phyloP scores from a whole-genome alignment of 1,284 basidiomycete species.

The Cutaneotrichosporon mucoides region DNA sequence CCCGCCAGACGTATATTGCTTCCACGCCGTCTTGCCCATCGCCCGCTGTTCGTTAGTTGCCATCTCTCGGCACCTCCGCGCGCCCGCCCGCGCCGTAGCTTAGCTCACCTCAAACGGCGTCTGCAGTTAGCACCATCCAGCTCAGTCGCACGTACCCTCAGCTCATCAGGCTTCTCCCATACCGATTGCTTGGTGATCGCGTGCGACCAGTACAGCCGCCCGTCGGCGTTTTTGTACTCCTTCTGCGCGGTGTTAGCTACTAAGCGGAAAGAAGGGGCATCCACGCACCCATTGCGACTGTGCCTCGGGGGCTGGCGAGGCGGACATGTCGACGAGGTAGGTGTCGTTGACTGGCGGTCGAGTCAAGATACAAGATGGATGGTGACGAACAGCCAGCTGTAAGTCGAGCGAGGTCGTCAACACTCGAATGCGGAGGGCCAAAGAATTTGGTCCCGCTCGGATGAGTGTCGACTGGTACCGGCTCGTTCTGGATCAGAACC shows the following conservation, averaged over 20 bases:
- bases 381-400: no score
- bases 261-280: no score
- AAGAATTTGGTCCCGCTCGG: no score
- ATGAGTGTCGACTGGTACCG: no score
- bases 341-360: no score
- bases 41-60: slow-evolving; percentile 58
- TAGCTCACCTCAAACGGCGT: slow-evolving; percentile 73
- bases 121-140: slow-evolving; percentile 52
- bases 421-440: not conserved
- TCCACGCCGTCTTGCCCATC: slow-evolving; percentile 82
- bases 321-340: slow-evolving; percentile 9
- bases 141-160: slow-evolving; percentile 28
- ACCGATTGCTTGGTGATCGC: slow-evolving; percentile 48
- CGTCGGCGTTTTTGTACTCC: slow-evolving; percentile 48
- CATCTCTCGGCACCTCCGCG: not conserved
- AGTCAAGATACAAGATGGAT: no score
- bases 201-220: slow-evolving; percentile 49
- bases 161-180: slow-evolving; percentile 51
- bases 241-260: slow-evolving; percentile 17
- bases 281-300: slow-evolving; percentile 24
- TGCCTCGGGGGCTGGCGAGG: slow-evolving; percentile 20
- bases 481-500: no score
- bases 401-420: not conserved
- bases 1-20: slow-evolving; percentile 82
- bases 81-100: not conserved